Percentiles rank a stretch among this genome's conserved stretches.
phyloP scores from a whole-genome alignment of 352 stramenopile species.

The Phytophthora rubi region DNA sequence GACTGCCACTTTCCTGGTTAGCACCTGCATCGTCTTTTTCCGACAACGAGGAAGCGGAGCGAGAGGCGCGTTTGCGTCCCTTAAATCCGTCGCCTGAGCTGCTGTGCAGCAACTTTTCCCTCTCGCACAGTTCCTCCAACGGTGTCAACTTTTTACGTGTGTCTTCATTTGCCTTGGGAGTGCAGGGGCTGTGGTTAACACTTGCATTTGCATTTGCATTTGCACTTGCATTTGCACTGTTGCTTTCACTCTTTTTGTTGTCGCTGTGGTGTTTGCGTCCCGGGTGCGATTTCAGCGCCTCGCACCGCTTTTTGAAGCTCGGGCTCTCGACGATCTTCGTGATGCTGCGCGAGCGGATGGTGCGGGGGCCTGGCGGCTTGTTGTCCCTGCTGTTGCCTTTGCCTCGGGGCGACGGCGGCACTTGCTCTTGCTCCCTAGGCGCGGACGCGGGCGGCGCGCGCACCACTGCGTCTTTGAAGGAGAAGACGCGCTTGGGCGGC shows the following conservation, averaged over 20 bases:
- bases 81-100: conserved; percentile 14
- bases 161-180: conserved; percentile 1
- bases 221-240: no score
- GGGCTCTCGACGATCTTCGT: conserved; percentile 46
- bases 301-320: conserved; percentile 53
- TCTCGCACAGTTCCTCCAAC: conserved; percentile 41
- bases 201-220: neutral
- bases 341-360: conserved; percentile 44
- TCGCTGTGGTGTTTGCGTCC: conserved; percentile 26
- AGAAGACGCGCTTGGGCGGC: conserved; percentile 29
- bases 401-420: neutral
- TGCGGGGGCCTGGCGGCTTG: conserved; percentile 10
- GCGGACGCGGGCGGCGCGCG: conserved; percentile 16
- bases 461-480: conserved; percentile 46
- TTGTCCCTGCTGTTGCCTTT: conserved; percentile 12
- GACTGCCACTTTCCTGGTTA: conserved; percentile 4
- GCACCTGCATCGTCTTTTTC: conserved; percentile 19
- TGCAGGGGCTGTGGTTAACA: neutral
- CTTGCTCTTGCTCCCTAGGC: neutral
- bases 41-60: neutral
- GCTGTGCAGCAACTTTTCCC: conserved; percentile 29
- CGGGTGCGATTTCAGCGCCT: conserved; percentile 39
- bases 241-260: conserved; percentile 25
- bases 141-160: conserved; percentile 32
- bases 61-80: neutral